phyloP scores from a whole-genome alignment of 768 basidiomycete genomes.

The Termitomyces sp. region DNA sequence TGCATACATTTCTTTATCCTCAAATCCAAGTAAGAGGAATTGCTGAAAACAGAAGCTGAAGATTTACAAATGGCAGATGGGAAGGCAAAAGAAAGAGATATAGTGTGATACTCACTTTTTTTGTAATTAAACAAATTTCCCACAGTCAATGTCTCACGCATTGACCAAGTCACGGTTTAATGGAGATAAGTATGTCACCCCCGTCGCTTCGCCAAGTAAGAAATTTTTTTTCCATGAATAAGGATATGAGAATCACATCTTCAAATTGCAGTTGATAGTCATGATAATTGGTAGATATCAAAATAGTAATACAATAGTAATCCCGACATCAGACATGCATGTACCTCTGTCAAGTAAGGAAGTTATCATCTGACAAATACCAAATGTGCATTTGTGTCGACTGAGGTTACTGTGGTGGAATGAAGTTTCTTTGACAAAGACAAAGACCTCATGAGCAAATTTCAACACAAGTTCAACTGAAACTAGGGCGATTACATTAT shows the following conservation, averaged over 20 bases:
- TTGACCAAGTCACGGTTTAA: background rate
- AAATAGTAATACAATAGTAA: too few species aligned
- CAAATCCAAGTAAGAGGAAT: background rate
- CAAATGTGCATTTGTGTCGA: background rate
- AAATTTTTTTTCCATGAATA: too few species aligned
- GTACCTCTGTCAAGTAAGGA: background rate
- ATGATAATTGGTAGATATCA: too few species aligned
- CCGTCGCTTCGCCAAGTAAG: too few species aligned
- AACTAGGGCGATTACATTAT: background rate
- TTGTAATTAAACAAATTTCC: background rate
- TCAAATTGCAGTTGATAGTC: too few species aligned
- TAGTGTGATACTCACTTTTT: background rate
- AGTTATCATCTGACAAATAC: background rate
- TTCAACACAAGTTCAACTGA: background rate
- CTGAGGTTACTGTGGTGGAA: background rate
- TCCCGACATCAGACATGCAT: too few species aligned
- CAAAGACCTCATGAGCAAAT: too few species aligned
- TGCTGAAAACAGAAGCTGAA: background rate
- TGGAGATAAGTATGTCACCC: too few species aligned
- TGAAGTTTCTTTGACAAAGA: background rate
- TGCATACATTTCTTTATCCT: background rate
- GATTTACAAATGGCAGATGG: background rate
- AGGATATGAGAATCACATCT: background rate
- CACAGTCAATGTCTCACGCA: background rate
- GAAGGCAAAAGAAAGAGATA: background rate